Base-by-base conservation (phyloP, 306 rosid species). In the Urtica urens region DNA sequence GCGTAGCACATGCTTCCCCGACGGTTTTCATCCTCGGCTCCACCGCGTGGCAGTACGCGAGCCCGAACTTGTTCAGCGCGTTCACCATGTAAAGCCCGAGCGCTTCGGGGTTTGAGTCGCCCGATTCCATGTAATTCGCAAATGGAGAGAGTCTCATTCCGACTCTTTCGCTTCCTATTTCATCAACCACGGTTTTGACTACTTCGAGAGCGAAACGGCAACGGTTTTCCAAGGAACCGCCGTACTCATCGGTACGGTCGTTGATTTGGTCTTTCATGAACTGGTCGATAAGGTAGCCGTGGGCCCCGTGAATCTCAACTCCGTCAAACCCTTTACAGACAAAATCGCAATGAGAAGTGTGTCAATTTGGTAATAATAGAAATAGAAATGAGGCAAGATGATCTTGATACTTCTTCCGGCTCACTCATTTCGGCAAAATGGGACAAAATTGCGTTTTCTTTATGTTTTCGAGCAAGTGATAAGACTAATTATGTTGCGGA, bases 91-190 rank as follows among this genome's bases (percentile, higher is more conserved):
- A 37, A 20, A 78, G 33, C 15, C 72, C 86, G 19, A 86, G 40
- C 13, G 73, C 78, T 11, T 58, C 38, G n/a, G 93, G 96, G 49
- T 81, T 37, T 0, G 96, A 71, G 46, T 86, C 96, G n/a, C 62
- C 75, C 1, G 81, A 68, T 18, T 67, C 79, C 33, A 56, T 66
- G 23, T 56, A 78, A 34, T 73, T 55, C 0, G 79, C 57, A 19
- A 71, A 81, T n/a, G 95, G 93, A 5, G 95, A 86, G 1, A 81
- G 71, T 51, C 86, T 71, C 1, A 86, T 63, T 30, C 95, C 95
- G 23, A 81, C 93, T 67, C 38, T 78, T 2, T 74, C 69, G 11
- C 71, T 65, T 20, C 93, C 86, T 1, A 81, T 74, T 37, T 86
- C 81, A 0, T 74, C 49, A 14, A 16, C 68, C 5, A 76, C 51